These are phyloP conservation scores for Setomelanomma holmii DNA, from an alignment of 2,329 filamentous ascomycete genomes.

Conservation along the genomic window DNA sequence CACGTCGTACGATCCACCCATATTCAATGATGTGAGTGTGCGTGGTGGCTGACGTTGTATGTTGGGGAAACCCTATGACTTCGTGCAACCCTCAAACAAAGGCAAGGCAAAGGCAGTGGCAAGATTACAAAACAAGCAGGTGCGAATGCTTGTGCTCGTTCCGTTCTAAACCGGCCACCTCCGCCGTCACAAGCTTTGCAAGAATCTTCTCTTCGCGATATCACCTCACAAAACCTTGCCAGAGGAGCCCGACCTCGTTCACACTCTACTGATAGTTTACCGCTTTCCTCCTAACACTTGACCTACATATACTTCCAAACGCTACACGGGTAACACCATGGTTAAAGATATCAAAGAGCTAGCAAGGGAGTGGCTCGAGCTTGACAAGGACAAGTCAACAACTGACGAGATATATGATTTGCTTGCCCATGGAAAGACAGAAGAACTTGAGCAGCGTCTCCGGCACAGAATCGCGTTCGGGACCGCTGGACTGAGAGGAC, in stretches of 20 bases:
- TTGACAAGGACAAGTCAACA: constrained; percentile 63
- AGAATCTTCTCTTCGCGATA: constrained; percentile 17
- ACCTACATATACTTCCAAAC: not conserved
- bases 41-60: not conserved
- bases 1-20: not conserved
- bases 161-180: constrained; percentile 28
- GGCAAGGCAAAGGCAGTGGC: not conserved
- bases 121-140: constrained; percentile 11
- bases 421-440: constrained; percentile 52
- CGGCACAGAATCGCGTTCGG: constrained; percentile 66
- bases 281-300: not conserved
- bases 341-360: constrained; percentile 50
- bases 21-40: not conserved
- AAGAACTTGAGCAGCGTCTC: constrained; percentile 62
- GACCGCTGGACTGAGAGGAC: constrained; percentile 67
- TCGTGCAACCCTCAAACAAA: not conserved
- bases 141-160: constrained; percentile 9
- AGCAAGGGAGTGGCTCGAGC: constrained; percentile 64
- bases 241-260: no score
- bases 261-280: no score
- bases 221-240: constrained; percentile 3
- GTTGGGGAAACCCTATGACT: not conserved
- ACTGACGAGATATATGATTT: constrained; percentile 62
- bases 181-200: constrained; percentile 36
- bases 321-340: constrained; percentile 24